Conservation (phyloP, 1,284 basidiomycete species). For the Boletellus sp. region DNA sequence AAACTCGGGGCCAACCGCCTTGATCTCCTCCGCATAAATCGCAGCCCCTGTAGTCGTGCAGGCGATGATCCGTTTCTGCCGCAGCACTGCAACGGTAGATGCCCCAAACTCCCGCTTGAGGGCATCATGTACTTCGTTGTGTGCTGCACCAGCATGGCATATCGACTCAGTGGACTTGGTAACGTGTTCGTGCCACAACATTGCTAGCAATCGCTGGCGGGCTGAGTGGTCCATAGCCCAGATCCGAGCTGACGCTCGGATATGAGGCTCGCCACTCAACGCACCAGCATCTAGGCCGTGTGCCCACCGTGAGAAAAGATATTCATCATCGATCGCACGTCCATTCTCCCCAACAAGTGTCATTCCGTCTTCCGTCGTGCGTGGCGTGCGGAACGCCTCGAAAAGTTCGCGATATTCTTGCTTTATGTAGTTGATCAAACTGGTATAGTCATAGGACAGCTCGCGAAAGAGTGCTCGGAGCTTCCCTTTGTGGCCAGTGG, state of each 20-base stretch:
- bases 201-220: slow-evolving; percentile 31
- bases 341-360: slow-evolving; percentile 39
- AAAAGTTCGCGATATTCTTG: slow-evolving; percentile 39
- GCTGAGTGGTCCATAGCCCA: slow-evolving; percentile 42
- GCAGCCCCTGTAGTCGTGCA: slow-evolving; percentile 68
- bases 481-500: slow-evolving; percentile 12
- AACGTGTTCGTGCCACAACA: slow-evolving; percentile 42
- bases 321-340: slow-evolving; percentile 31
- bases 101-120: slow-evolving; percentile 37
- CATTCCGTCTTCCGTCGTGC: slow-evolving; percentile 41
- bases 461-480: slow-evolving; percentile 23
- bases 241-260: slow-evolving; percentile 33
- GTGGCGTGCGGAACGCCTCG: slow-evolving; percentile 47
- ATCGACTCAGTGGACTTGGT: slow-evolving; percentile 31
- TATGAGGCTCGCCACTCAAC: slow-evolving; percentile 31
- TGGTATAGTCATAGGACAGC: slow-evolving; percentile 10
- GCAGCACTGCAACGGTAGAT: slow-evolving; percentile 34
- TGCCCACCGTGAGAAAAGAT: slow-evolving; percentile 48
- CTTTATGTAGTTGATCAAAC: slow-evolving; percentile 27
- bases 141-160: slow-evolving; percentile 32
- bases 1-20: slow-evolving; percentile 42
- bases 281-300: slow-evolving; percentile 42
- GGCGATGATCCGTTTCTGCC: slow-evolving; percentile 51
- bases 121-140: slow-evolving; percentile 38
- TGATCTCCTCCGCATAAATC: slow-evolving; percentile 46